Percentiles rank a stretch among this genome's conserved stretches.
These are phyloP conservation scores for Entomophthora muscae DNA, from an alignment of 371 early-diverging fungal genomes.

Conservation along the genomic window DNA sequence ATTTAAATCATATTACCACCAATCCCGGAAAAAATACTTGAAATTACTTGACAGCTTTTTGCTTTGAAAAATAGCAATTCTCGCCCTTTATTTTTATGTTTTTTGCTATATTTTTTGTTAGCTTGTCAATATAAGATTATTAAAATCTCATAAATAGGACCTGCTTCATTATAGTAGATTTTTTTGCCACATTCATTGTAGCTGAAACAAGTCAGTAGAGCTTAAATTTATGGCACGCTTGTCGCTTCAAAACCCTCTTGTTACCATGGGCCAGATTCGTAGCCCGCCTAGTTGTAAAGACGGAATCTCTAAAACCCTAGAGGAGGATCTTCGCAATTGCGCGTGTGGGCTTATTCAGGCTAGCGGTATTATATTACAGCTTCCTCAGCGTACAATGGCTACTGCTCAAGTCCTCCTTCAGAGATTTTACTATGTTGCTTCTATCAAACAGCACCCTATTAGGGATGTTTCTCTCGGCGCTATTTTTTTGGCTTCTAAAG, in stretches of 20 bases:
- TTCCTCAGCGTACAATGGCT: constrained; percentile 86
- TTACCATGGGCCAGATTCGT: constrained; percentile 44
- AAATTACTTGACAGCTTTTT: too few relatives aligned
- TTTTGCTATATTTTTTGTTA: too few relatives aligned
- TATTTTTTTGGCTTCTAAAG: constrained; percentile 76
- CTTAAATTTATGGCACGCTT: constrained; percentile 17
- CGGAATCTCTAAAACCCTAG: constrained; percentile 45
- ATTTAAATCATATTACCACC: too few relatives aligned
- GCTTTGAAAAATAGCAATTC: too few relatives aligned
- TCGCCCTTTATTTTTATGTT: too few relatives aligned
- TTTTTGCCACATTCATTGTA: too few relatives aligned
- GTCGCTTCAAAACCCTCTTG: constrained; percentile 47
- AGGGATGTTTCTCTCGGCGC: constrained; percentile 71
- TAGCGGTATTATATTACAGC: constrained; percentile 61
- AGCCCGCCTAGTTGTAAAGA: constrained; percentile 43
- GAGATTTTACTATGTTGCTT: constrained; percentile 72
- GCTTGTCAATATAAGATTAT: too few relatives aligned
- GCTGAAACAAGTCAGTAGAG: too few relatives aligned
- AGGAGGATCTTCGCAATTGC: constrained; percentile 47
- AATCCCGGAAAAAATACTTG: too few relatives aligned
- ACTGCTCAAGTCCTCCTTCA: constrained; percentile 90
- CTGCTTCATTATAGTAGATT: too few relatives aligned
- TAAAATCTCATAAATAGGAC: too few relatives aligned
- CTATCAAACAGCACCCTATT: constrained; percentile 28
- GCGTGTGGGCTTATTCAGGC: constrained; percentile 72